phyloP scores from a whole-genome alignment of 768 basidiomycete species.

The Lyophyllum shimeji region DNA sequence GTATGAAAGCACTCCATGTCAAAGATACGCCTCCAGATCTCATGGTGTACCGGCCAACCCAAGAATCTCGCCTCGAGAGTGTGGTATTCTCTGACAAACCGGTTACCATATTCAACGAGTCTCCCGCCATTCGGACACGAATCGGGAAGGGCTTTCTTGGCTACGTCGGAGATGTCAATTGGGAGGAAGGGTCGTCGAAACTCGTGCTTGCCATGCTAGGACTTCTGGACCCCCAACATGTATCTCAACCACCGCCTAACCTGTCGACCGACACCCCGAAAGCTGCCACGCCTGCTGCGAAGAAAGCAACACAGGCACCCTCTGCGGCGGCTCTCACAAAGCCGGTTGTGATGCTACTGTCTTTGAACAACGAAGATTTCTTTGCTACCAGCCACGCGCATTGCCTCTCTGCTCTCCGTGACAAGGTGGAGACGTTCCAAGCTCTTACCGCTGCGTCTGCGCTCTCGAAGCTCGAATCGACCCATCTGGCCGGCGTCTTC shows the following conservation, averaged over 20 bases:
- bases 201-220: constrained; percentile 37
- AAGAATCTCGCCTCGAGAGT: constrained; percentile 24
- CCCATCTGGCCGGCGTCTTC: constrained; percentile 32
- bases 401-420: constrained; percentile 20
- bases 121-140: constrained; percentile 24
- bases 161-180: constrained; percentile 34
- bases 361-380: constrained; percentile 15
- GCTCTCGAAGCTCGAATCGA: constrained; percentile 23
- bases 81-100: constrained; percentile 23
- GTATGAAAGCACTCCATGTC: constrained; percentile 43
- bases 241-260: neutral
- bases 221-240: constrained; percentile 7
- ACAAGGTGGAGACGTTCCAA: constrained; percentile 18
- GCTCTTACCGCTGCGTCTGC: constrained; percentile 12
- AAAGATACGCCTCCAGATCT: constrained; percentile 26
- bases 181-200: constrained; percentile 26
- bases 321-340: constrained; percentile 5
- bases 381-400: constrained; percentile 14
- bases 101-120: constrained; percentile 15
- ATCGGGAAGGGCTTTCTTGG: constrained; percentile 37
- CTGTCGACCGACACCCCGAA: neutral
- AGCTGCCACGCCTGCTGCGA: neutral
- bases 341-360: constrained; percentile 27
- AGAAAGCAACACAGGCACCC: neutral
- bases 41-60: constrained; percentile 30